These are phyloP conservation scores for Penicillium sp. DNA, from an alignment of 2,329 filamentous ascomycete species.

Conservation along the genomic window DNA sequence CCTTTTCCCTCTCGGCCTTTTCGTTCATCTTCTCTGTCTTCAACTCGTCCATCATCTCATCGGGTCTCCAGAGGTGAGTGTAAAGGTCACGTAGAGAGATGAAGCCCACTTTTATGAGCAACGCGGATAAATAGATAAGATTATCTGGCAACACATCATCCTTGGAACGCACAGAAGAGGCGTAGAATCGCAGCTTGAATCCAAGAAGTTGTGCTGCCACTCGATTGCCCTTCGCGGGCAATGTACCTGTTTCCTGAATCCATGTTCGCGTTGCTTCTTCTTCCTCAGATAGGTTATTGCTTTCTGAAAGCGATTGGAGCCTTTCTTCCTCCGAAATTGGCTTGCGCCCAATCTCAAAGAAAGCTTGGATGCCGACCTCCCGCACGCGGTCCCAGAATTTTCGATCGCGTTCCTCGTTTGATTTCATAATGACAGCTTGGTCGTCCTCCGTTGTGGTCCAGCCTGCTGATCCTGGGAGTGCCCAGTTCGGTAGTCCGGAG, in stretches of 20 bases:
- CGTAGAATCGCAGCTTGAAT: slow-evolving; percentile 95
- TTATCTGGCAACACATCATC: slow-evolving; percentile 82
- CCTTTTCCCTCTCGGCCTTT: slow-evolving; percentile 70
- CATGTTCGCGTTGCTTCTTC: slow-evolving; percentile 61
- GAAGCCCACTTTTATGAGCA: slow-evolving; percentile 95
- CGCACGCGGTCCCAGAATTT: slow-evolving; percentile 78
- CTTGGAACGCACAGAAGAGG: slow-evolving; percentile 68
- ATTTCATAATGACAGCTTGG: slow-evolving; percentile 51
- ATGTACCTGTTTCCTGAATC: slow-evolving; percentile 73
- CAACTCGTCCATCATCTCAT: slow-evolving; percentile 74
- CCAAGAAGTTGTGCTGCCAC: slow-evolving; percentile 91
- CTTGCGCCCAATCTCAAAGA: slow-evolving; percentile 79
- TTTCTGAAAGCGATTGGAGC: slow-evolving; percentile 43
- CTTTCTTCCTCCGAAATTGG: slow-evolving; percentile 58
- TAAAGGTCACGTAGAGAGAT: slow-evolving; percentile 88
- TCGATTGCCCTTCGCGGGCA: slow-evolving; percentile 79
- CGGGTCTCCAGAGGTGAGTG: slow-evolving; percentile 80
- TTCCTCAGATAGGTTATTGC: slow-evolving; percentile 41
- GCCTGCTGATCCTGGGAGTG: slow-evolving; percentile 62
- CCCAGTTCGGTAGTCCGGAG: slow-evolving; percentile 76
- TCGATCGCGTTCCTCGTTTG: slow-evolving; percentile 62
- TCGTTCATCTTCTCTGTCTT: slow-evolving; percentile 66
- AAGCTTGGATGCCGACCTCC: slow-evolving; percentile 71
- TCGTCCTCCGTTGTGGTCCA: slow-evolving; percentile 66
- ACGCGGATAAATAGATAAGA: slow-evolving; percentile 80